Conservation (phyloP, 352 stramenopile genomes). For the Phytophthora idaei region DNA sequence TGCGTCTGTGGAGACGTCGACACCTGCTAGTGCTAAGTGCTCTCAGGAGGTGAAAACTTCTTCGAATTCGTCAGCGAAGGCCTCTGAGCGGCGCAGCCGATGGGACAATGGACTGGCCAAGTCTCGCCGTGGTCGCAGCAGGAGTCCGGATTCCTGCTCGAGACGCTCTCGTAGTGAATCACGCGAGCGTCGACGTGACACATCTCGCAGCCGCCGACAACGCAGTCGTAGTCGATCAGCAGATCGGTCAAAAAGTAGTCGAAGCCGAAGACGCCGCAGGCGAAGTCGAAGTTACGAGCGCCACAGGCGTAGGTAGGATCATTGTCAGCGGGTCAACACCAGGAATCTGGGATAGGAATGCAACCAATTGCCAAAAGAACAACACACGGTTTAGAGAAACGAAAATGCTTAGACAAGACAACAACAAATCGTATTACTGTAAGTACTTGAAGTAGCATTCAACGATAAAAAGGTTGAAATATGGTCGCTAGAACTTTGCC, state of each 20-base stretch:
- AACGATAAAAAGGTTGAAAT: no score
- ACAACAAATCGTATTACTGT: no score
- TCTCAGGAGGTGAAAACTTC: conserved; percentile 2
- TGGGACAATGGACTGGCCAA: conserved; percentile 29
- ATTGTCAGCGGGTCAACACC: not conserved
- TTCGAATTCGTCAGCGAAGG: conserved; percentile 8
- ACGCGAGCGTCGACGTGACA: conserved; percentile 14
- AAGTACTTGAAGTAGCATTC: no score
- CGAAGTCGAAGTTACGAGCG: conserved; percentile 27
- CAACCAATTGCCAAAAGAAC: not conserved
- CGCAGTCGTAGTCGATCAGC: conserved; percentile 33
- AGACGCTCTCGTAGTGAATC: conserved; percentile 27
- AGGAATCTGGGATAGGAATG: not conserved
- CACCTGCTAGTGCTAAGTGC: not conserved
- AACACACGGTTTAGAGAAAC: no score
- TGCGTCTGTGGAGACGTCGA: conserved; percentile 2
- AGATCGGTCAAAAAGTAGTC: conserved; percentile 25
- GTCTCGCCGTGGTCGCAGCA: conserved; percentile 5
- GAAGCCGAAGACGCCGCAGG: conserved; percentile 26
- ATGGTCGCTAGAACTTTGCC: no score
- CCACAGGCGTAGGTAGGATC: conserved; percentile 17
- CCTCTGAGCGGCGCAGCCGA: conserved; percentile 18
- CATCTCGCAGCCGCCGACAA: conserved; percentile 15
- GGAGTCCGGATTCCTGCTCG: conserved; percentile 13
- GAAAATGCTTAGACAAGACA: no score